A percentile compares a stretch with the other conserved stretches of the same genome.
phyloP scores from a whole-genome alignment of 2,329 filamentous ascomycete species.

The Aureobasidium lini region DNA sequence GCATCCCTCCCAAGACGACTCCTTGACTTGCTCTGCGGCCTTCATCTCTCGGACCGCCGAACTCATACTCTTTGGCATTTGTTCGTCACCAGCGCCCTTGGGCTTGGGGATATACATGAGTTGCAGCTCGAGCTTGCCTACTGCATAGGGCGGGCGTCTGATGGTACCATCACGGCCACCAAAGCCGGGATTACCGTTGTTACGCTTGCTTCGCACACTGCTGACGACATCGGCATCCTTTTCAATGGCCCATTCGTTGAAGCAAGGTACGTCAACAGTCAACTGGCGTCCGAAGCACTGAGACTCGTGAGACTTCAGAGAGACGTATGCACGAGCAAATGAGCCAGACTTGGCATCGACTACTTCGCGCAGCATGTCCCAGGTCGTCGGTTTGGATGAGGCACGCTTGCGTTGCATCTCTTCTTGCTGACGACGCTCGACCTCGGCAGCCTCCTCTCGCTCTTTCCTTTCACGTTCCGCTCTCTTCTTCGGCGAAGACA shows the following conservation, averaged over 20 bases:
- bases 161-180: conserved; percentile 63
- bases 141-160: conserved; percentile 82
- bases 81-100: conserved; percentile 76
- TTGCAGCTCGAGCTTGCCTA: conserved; percentile 90
- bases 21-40: conserved; percentile 74
- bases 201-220: conserved; percentile 86
- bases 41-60: conserved; percentile 88
- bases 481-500: conserved; percentile 91
- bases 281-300: conserved; percentile 83
- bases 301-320: conserved; percentile 84
- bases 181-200: conserved; percentile 23
- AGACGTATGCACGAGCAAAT: conserved; percentile 89
- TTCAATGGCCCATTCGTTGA: conserved; percentile 97
- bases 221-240: conserved; percentile 63
- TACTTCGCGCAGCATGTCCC: conserved; percentile 79
- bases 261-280: conserved; percentile 82
- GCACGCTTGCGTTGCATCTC: conserved; percentile 42
- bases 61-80: conserved; percentile 99
- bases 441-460: conserved; percentile 68
- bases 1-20: conserved; percentile 71
- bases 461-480: conserved; percentile 85
- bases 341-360: conserved; percentile 83
- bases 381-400: conserved; percentile 61
- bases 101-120: conserved; percentile 91
- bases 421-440: conserved; percentile 33